A percentile compares a stretch with the other conserved stretches of the same genome.
Evolutionary conservation across 2,329 filamentous ascomycete species (phyloP).

Genomic region (Emergomyces pasteurianus): DNA sequence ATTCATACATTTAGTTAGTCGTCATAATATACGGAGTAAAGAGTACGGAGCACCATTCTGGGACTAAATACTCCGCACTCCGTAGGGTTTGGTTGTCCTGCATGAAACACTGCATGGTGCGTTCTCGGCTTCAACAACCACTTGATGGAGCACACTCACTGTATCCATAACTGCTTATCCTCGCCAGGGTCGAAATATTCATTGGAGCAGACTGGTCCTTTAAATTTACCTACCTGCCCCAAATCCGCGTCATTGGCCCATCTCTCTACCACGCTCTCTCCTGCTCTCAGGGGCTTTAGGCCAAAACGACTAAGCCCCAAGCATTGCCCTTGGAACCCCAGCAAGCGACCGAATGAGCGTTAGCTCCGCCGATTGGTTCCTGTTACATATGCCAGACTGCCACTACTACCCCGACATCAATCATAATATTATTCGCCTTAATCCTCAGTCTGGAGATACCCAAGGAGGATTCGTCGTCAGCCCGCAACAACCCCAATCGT

Average conservation of each 20-base stretch:
- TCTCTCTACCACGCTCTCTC: too few relatives aligned
- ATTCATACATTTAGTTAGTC: too few relatives aligned
- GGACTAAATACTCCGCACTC: too few relatives aligned
- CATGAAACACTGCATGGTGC: neutral
- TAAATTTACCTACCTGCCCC: neutral
- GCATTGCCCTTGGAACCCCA: neutral
- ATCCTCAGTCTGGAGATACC: neutral
- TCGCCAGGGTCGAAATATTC: neutral
- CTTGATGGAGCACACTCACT: too few relatives aligned
- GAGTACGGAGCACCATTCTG: too few relatives aligned
- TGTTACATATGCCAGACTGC: neutral
- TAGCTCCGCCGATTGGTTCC: neutral
- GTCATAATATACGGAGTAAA: too few relatives aligned
- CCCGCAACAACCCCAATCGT: neutral
- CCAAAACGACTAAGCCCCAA: neutral
- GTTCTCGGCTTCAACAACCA: neutral
- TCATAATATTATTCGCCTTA: neutral
- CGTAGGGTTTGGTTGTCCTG: neutral
- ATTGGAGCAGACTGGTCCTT: neutral
- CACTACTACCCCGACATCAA: neutral
- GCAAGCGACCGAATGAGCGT: neutral
- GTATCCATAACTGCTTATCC: neutral
- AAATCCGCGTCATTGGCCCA: neutral
- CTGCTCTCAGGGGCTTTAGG: neutral
- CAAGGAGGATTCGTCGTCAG: neutral